phyloP scores from a whole-genome alignment of 2,329 filamentous ascomycete genomes.

The Canariomyces notabilis region DNA sequence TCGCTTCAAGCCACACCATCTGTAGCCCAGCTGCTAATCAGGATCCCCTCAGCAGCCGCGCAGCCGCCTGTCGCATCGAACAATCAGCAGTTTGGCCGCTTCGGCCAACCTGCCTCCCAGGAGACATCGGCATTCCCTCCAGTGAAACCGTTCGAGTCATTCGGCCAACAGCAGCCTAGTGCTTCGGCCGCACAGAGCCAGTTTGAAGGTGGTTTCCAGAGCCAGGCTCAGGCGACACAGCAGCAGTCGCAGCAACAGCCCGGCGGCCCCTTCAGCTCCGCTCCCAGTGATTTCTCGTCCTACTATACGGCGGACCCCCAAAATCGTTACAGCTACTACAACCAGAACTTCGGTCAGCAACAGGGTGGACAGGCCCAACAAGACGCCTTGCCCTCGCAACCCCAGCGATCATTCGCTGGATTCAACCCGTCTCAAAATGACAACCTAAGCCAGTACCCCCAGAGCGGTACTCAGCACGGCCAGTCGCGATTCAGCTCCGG shows the following conservation, averaged over 20 bases:
- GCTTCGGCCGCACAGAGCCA: constrained; percentile 45
- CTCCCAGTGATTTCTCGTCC: constrained; percentile 72
- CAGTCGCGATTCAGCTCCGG: constrained; percentile 50
- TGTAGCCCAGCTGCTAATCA: constrained; percentile 29
- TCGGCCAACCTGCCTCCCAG: constrained; percentile 56
- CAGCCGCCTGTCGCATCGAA: constrained; percentile 49
- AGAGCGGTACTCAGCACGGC: constrained; percentile 64
- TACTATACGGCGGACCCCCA: constrained; percentile 78
- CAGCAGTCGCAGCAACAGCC: constrained; percentile 55
- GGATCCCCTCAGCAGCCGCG: constrained; percentile 41
- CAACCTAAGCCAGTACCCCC: constrained; percentile 65
- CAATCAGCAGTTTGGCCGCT: constrained; percentile 66
- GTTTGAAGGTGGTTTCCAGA: constrained; percentile 53
- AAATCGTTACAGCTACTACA: constrained; percentile 70
- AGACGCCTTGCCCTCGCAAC: constrained; percentile 63
- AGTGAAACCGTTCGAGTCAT: constrained; percentile 85
- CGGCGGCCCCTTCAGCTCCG: constrained; percentile 65
- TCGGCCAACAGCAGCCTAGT: constrained; percentile 66
- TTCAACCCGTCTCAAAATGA: constrained; percentile 64
- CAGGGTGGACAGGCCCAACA: constrained; percentile 61
- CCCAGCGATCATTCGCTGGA: constrained; percentile 68
- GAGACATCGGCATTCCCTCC: constrained; percentile 53
- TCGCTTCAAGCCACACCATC: constrained; percentile 21
- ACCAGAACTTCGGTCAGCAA: constrained; percentile 53
- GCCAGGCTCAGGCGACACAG: constrained; percentile 54